Percentiles rank a stretch among this genome's conserved stretches.
Conservation (phyloP, 2,329 filamentous ascomycete species). For the Sclerotinia sclerotiorum region DNA sequence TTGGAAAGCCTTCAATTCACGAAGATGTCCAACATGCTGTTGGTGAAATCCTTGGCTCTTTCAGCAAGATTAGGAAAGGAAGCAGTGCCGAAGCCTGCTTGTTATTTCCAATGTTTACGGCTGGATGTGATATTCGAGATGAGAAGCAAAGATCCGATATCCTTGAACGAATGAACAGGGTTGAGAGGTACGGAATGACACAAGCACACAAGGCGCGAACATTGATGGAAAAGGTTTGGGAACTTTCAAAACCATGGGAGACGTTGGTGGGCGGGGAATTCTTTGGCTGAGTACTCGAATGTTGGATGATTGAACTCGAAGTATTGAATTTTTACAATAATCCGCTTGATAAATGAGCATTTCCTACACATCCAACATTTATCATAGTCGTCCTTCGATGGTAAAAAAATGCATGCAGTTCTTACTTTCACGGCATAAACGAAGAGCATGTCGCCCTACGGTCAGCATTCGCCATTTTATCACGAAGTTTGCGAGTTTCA, state of each 20-base stretch:
- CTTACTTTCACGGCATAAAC: background rate
- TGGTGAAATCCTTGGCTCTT: conserved; percentile 59
- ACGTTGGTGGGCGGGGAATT: conserved; percentile 49
- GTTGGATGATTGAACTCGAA: background rate
- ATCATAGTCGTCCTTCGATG: background rate
- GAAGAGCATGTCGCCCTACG: no score
- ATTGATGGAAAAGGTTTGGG: conserved; percentile 69
- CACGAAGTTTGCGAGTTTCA: background rate
- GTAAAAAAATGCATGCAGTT: background rate
- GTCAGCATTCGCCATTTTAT: no score
- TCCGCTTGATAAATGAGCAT: no score
- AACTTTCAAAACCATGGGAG: conserved; percentile 68
- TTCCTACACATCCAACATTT: background rate
- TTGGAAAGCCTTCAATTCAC: conserved; percentile 59
- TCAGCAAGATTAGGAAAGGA: conserved; percentile 62
- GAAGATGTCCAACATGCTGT: conserved; percentile 63
- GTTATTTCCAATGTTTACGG: conserved; percentile 80
- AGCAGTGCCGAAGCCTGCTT: conserved; percentile 73
- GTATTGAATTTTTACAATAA: background rate
- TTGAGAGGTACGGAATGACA: conserved; percentile 74
- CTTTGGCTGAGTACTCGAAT: conserved; percentile 32
- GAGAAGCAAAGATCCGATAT: conserved; percentile 58
- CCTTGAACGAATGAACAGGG: conserved; percentile 61
- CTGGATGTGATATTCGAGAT: conserved; percentile 70
- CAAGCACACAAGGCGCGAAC: conserved; percentile 65